Base-by-base conservation (phyloP, 75 land plant species). In the Cupressus sempervirens region DNA sequence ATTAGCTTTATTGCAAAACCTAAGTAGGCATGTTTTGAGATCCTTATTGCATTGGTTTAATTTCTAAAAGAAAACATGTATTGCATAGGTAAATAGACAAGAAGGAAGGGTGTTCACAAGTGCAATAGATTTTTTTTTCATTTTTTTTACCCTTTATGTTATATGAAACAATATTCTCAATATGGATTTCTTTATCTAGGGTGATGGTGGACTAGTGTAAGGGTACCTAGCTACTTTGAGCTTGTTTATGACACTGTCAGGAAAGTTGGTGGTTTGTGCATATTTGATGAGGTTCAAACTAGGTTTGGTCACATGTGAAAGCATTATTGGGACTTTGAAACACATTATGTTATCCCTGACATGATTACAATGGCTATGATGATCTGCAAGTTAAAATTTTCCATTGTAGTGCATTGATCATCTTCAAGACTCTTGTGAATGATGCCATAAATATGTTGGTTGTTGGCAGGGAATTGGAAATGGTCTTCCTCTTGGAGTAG, bases 311-410 rank as follows among this genome's bases (percentile, higher is more conserved):
- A 98, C 30, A 88, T 94, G 14, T 98, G 99, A 43, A 95, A 91
- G 86, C 93, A 95, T 83, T 97, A 89, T 86, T 96, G 98, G 98
- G 98, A 95, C 29, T 96, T 96, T 88, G 90, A 96, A 79, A 86
- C 92, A 29, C 98, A 96, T 70, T 93, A 91, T 75, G 98, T 96
- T 41, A 87, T 94, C 32, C 98, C 98, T 54, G 97, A 96, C 74
- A 96, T 96, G 48, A 97, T 96, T 2, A 96, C 98, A 58, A 89
- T 96, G 94, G 99, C 99, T 68, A 97, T 94, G 96, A 96, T 92
- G 34, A 38, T 62, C 82, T 79, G 26, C 45, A 26, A 32, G 14
- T 50, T 50, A 2, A 2, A 50, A 50, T 14, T 76, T 76, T 79
- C 50, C 46, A 23, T 29, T 43, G n/a, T 26, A 41, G 45, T 41